phyloP scores from a whole-genome alignment of 2,329 filamentous ascomycete species.

The Trichoderma sp. region DNA sequence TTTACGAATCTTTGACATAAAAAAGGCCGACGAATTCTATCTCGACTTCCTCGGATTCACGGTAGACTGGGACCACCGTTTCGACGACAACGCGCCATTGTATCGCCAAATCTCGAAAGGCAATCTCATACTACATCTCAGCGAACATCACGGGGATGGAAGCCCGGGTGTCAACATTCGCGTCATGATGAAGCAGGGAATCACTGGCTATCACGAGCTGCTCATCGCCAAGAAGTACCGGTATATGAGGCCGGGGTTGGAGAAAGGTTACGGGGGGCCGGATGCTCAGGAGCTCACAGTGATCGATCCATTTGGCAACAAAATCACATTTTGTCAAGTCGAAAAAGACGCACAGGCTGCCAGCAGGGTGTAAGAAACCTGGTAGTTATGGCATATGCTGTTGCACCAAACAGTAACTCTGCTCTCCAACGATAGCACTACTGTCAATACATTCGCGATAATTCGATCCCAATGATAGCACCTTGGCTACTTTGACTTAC shows the following conservation, averaged over 20 bases:
- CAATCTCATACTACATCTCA: constrained; percentile 29
- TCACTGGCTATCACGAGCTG: constrained; percentile 24
- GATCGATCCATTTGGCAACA: constrained; percentile 32
- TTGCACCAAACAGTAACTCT: not conserved
- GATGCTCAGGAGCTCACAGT: constrained; percentile 27
- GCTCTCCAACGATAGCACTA: too few relatives aligned
- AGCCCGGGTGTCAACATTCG: not conserved
- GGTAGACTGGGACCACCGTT: constrained; percentile 32
- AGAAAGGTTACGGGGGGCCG: constrained; percentile 24
- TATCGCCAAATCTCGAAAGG: constrained; percentile 32
- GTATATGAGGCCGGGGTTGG: constrained; percentile 32
- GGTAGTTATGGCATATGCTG: not conserved
- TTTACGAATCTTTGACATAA: constrained; percentile 32
- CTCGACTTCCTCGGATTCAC: constrained; percentile 31
- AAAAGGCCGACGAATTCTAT: constrained; percentile 34
- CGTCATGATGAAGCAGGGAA: not conserved
- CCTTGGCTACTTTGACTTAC: too few relatives aligned
- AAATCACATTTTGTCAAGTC: constrained; percentile 28
- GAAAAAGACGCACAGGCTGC: not conserved
- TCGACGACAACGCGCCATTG: constrained; percentile 30
- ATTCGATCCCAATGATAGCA: too few relatives aligned
- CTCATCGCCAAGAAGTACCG: constrained; percentile 29
- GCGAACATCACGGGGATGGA: constrained; percentile 26
- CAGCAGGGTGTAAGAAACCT: not conserved
- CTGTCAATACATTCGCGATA: too few relatives aligned